Conservation (phyloP, 2,329 filamentous ascomycete genomes). For the Aspergillus sp. region DNA sequence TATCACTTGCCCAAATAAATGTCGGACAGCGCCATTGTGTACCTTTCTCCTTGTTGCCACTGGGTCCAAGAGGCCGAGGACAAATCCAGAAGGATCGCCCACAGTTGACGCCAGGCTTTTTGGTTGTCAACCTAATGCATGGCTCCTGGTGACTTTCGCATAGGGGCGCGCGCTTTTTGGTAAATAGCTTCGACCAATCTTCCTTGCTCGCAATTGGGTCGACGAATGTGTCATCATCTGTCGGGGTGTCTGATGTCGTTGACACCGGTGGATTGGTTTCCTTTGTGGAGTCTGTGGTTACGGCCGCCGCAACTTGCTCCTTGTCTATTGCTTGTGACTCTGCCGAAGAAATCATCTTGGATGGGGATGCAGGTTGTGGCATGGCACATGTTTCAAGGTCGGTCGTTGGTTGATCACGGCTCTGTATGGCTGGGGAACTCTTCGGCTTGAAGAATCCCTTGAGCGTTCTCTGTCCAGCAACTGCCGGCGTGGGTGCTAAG, state of each 20-base stretch:
- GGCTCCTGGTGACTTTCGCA: constrained; percentile 85
- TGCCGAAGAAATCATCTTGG: neutral
- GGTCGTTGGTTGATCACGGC: neutral
- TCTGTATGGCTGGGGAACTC: constrained; percentile 13
- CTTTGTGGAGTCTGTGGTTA: neutral
- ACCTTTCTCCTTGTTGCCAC: constrained; percentile 78
- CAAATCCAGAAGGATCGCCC: constrained; percentile 69
- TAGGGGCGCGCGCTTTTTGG: constrained; percentile 69
- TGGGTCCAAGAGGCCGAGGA: constrained; percentile 77
- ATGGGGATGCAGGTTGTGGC: neutral
- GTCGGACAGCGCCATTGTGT: constrained; percentile 87
- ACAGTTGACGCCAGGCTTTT: constrained; percentile 83
- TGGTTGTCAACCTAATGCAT: constrained; percentile 80
- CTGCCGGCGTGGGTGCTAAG: constrained; percentile 23
- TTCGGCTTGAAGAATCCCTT: constrained; percentile 79
- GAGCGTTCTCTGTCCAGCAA: constrained; percentile 63
- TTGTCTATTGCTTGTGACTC: neutral
- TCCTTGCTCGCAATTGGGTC: constrained; percentile 75
- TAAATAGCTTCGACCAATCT: constrained; percentile 82
- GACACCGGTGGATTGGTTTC: constrained; percentile 9
- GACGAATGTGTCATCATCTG: constrained; percentile 52
- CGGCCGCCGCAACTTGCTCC: neutral
- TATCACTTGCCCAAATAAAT: constrained; percentile 72
- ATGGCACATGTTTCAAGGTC: neutral
- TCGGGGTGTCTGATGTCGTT: constrained; percentile 24